phyloP scores from a whole-genome alignment of 371 early-diverging fungal species.

The Scutellospora calospora region DNA sequence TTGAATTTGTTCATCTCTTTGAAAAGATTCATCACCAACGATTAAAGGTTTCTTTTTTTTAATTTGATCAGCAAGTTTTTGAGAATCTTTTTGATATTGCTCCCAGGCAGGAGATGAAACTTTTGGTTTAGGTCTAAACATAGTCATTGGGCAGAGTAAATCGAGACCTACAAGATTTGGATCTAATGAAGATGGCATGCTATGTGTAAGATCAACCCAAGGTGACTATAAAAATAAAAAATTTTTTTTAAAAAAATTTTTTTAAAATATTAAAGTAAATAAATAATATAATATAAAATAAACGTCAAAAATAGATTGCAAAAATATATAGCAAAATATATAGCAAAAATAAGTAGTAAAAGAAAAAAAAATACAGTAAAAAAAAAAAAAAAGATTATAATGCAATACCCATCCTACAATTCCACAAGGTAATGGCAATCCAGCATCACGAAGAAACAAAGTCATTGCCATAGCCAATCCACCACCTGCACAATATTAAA shows the following conservation, averaged over 20 bases:
- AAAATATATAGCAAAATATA: no score
- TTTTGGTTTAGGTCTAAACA: neutral
- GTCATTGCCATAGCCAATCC: slow-evolving; percentile 55
- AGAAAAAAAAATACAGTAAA: neutral
- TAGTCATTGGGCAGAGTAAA: slow-evolving; percentile 44
- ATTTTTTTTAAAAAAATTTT: no score
- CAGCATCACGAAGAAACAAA: slow-evolving; percentile 53
- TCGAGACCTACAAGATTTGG: slow-evolving; percentile 42
- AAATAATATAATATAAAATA: no score
- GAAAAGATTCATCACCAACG: neutral
- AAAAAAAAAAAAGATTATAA: neutral
- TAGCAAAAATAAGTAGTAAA: neutral
- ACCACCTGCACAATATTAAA: slow-evolving; percentile 53
- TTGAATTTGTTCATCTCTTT: slow-evolving; percentile 49
- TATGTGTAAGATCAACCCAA: slow-evolving; percentile 54
- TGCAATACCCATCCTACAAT: slow-evolving; percentile 5
- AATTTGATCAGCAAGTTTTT: neutral
- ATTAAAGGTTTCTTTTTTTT: neutral
- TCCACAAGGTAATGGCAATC: slow-evolving; percentile 47
- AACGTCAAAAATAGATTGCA: no score
- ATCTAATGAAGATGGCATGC: slow-evolving; percentile 48
- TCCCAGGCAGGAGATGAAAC: neutral
- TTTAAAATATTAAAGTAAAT: no score
- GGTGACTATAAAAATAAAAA: slow-evolving; percentile 46
- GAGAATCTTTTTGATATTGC: neutral